Base-by-base conservation (phyloP, 306 rosid genomes). In the Arachis stenosperma region DNA sequence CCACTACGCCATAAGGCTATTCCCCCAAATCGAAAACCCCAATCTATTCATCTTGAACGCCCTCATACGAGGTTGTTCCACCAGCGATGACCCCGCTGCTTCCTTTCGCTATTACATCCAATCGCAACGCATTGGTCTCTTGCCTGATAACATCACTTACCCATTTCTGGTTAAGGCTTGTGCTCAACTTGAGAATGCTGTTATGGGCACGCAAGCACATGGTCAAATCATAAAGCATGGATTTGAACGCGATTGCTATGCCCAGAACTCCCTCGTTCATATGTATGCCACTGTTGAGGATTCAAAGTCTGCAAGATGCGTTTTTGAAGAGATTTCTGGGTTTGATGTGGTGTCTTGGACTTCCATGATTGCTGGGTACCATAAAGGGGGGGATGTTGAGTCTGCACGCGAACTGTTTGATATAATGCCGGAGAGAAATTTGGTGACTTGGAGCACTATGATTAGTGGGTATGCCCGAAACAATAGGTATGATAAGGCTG, bases 401-500 rank as follows among this genome's bases (percentile, higher is more conserved):
- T 58, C 84, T 76, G 82, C 87, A 7, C 78, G 80, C 14, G 42
- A 58, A 53, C 41, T 84, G 75, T 84, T 84, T 59, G 84, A 80
- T 6, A 67, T 54, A 73, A 80, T 84, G 82, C 82, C 75, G 0
- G 78, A 64, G 51, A 84, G 52, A 67, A 84, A 73, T 70, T 80
- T 84, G 75, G 84, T 80, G 46, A 84, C 84, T 4, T 84, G 87
- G 82, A 80, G 87, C 41, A 69, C 80, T 5, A 80, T 84, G 84
- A 73, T 84, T 8, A 74, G 82, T 6, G 87, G 84, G 7, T 84
- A 77, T 59, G 78, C 78, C 1, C 39, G 72, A 65, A 84, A 84
- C 36, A 40, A 41, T 69, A 17, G 54, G 12, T 84, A 76, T 60
- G 82, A 69, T 43, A 67, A 59, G 12, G 87, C 84, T 2, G 50